These are phyloP conservation scores for Datisca glomerata DNA, from an alignment of 306 rosid species.

Conservation along the genomic window DNA sequence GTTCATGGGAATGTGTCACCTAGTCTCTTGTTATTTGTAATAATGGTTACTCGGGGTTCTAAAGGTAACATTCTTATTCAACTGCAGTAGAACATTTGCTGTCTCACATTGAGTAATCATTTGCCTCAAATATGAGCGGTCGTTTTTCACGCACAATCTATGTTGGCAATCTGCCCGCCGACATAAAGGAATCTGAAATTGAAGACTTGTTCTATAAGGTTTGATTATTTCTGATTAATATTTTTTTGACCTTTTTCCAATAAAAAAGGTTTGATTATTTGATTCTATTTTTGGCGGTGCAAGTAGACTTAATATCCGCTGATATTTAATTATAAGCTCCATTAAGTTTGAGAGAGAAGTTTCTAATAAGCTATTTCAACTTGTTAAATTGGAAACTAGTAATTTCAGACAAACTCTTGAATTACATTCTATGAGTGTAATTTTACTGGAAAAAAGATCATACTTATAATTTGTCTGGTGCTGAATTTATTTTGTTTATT, in stretches of 20 bases:
- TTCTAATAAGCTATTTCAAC: too few relatives aligned
- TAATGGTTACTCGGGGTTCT: conserved; percentile 12
- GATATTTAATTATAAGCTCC: too few relatives aligned
- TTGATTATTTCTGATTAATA: not conserved
- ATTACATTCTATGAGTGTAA: too few relatives aligned
- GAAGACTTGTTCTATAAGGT: conserved; percentile 97
- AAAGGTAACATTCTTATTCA: conserved; percentile 17
- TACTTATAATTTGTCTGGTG: too few relatives aligned
- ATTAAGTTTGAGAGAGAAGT: too few relatives aligned
- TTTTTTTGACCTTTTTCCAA: conserved; percentile 9
- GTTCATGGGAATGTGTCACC: conserved; percentile 25
- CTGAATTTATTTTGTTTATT: too few relatives aligned
- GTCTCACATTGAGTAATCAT: conserved; percentile 6
- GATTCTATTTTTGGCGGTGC: too few relatives aligned
- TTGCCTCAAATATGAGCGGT: conserved; percentile 63
- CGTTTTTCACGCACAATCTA: conserved; percentile 99
- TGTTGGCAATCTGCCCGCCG: conserved; percentile 94
- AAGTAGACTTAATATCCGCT: too few relatives aligned
- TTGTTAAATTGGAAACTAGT: too few relatives aligned
- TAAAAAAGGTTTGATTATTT: too few relatives aligned
- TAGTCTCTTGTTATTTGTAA: conserved; percentile 11
- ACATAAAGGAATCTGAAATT: conserved; percentile 77
- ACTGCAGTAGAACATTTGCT: conserved; percentile 31
- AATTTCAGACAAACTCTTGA: too few relatives aligned
- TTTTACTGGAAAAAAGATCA: too few relatives aligned